phyloP scores from a whole-genome alignment of 345 rosid genomes.

The Abelmoschus esculentus region DNA sequence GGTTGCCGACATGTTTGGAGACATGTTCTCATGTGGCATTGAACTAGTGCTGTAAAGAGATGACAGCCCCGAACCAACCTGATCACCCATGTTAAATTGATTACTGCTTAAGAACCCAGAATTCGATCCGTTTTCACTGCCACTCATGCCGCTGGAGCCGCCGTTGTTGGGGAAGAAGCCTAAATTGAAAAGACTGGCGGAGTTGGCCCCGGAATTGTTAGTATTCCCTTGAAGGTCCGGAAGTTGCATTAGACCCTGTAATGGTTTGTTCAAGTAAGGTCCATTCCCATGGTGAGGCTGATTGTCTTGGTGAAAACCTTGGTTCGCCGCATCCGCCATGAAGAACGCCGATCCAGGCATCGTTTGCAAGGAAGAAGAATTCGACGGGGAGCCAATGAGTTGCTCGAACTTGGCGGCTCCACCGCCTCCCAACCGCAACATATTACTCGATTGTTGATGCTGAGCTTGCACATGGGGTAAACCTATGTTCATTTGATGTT shows the following conservation, averaged over 20 bases:
- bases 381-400: conserved; percentile 27
- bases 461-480: conserved; percentile 40
- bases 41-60: conserved; percentile 35
- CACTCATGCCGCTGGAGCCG: conserved; percentile 12
- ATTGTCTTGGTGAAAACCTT: conserved; percentile 32
- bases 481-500: conserved; percentile 27
- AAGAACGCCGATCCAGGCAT: conserved; percentile 35
- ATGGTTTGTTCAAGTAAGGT: conserved; percentile 23
- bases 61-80: conserved; percentile 25
- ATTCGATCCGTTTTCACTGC: conserved; percentile 8
- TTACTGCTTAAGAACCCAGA: conserved; percentile 18
- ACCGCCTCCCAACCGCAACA: conserved; percentile 41
- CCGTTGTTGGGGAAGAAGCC: conserved; percentile 44
- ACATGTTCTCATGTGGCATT: conserved; percentile 31
- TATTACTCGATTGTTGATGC: conserved; percentile 26
- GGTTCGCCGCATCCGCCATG: conserved; percentile 46
- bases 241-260: conserved; percentile 44
- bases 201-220: conserved; percentile 17
- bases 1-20: conserved; percentile 61
- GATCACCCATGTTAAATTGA: conserved; percentile 26
- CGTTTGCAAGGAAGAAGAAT: conserved; percentile 28
- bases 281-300: conserved; percentile 24
- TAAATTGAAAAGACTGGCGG: conserved; percentile 44
- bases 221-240: conserved; percentile 32
- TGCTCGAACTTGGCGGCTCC: conserved; percentile 36